Percentiles rank a stretch among this genome's conserved stretches.
Conservation (phyloP, 192 early-diverging fungal genomes). For the Entomortierella parvispora region DNA sequence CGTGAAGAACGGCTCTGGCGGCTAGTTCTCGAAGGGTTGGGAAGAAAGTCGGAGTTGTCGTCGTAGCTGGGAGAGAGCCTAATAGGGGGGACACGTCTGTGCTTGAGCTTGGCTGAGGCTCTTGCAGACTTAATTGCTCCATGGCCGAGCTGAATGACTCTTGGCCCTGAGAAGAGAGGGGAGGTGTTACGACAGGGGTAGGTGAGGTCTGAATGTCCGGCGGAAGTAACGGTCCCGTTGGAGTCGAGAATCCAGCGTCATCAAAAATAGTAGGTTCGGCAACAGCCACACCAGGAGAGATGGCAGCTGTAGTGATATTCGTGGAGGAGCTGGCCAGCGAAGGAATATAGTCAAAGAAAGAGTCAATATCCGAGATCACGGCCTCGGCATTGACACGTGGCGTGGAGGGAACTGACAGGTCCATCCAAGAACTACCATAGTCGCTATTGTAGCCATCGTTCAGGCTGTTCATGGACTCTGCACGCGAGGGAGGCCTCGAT, state of each 20-base stretch:
- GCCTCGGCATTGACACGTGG: conserved; percentile 45
- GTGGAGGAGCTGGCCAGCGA: background rate
- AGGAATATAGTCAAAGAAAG: conserved; percentile 46
- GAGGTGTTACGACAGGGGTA: background rate
- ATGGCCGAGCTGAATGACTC: background rate
- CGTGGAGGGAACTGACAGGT: conserved; percentile 17
- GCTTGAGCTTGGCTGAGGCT: background rate
- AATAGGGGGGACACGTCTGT: background rate
- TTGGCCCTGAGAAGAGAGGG: too few species aligned
- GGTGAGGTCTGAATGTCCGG: background rate
- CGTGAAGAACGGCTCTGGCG: conserved; percentile 40
- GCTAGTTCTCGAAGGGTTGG: conserved; percentile 58
- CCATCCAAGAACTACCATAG: conserved; percentile 25
- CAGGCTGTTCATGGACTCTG: conserved; percentile 33
- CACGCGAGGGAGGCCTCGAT: conserved; percentile 45
- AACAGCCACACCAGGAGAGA: conserved; percentile 3
- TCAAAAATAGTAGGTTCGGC: conserved; percentile 42
- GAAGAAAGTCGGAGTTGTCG: conserved; percentile 32
- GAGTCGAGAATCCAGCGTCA: background rate
- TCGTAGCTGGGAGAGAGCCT: background rate
- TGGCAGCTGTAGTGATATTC: conserved; percentile 10
- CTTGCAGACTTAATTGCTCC: background rate
- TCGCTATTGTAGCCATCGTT: conserved; percentile 18
- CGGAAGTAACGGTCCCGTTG: background rate
- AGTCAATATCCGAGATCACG: conserved; percentile 47